Evolutionary conservation across 352 stramenopile genomes (phyloP), one percentile per base, ranked within the genome.

Genomic region (Globisporangium cylindrosporum): DNA sequence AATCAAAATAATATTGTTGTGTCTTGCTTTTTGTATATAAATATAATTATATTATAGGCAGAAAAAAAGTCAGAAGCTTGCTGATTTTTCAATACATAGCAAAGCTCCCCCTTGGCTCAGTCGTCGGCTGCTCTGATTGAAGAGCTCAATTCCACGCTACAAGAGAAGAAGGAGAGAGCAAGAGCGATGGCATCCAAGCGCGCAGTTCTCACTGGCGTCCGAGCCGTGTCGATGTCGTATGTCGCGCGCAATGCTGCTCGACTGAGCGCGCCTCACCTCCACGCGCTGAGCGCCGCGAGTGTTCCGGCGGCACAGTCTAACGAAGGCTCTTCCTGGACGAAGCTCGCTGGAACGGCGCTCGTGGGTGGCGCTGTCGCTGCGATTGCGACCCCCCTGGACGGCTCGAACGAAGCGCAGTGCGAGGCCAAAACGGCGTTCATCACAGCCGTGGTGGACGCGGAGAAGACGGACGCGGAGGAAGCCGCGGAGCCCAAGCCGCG

Each of bases 401-500:
- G 18, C 54, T 59, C 53, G 24, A 25, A 41, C 18, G 55, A 43
- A 18, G 10, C 41, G 9, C 34, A 60, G 34, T 68, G 27, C 46
- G 67, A 72, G 25, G 53, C 60, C 1, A 64, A 59, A 29, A 72
- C 57, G 1, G 34, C 65, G 58, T 59, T 70, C 58, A 57, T 62
- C 27, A 20, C 65, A 2, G 57, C 65, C 5, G 58, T 70, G 1
- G 65, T 70, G 18, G 65, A 70, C 12, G 64, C 41, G 0, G 64
- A 71, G 36, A 59, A 60, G 27, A 48, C 48, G 43, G 59, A 66
- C 10, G 29, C 55, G 7, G 66, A 64, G 32, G 36, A 56, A 15
- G 29, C 34, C 14, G 22, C 32, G 9, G 67, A 72, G 41, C 67
- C 61, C 8, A 83, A 73, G 36, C 29, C 54, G 9, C 70, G 69